Conservation (phyloP, 345 rosid genomes). For the Salix brachista region DNA sequence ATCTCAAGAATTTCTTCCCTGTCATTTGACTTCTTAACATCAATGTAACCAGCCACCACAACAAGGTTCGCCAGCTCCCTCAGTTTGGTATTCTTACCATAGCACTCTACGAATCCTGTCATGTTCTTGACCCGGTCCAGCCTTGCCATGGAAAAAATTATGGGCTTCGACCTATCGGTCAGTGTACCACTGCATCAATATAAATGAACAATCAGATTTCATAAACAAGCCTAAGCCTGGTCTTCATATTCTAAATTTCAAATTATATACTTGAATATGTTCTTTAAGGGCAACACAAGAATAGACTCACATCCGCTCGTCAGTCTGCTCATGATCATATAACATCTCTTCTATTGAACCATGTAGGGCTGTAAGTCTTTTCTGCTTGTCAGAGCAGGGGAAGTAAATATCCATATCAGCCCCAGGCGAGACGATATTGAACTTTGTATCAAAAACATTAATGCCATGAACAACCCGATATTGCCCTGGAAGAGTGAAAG, state of each 20-base stretch:
- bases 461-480: constrained; percentile 95
- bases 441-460: constrained; percentile 95
- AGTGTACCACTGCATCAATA: constrained; percentile 60
- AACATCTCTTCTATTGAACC: constrained; percentile 77
- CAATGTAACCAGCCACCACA: constrained; percentile 76
- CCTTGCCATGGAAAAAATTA: constrained; percentile 97
- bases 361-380: constrained; percentile 77
- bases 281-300: neutral
- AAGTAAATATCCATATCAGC: constrained; percentile 93
- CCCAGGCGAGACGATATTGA: constrained; percentile 98
- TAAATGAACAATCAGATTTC: constrained; percentile 2
- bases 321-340: constrained; percentile 70
- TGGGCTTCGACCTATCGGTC: constrained; percentile 73
- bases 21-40: constrained; percentile 76
- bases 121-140: constrained; percentile 90
- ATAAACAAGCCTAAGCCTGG: neutral
- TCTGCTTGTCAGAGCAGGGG: constrained; percentile 57
- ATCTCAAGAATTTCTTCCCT: constrained; percentile 94
- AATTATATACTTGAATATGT: neutral
- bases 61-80: constrained; percentile 90
- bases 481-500: constrained; percentile 89
- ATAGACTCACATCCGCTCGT: constrained; percentile 66
- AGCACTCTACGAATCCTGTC: constrained; percentile 83
- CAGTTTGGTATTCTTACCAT: constrained; percentile 58
- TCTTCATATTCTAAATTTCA: too few species aligned